These are phyloP conservation scores for Sordariomycetes sp. DNA, from an alignment of 2,329 filamentous ascomycete genomes.

Conservation along the genomic window DNA sequence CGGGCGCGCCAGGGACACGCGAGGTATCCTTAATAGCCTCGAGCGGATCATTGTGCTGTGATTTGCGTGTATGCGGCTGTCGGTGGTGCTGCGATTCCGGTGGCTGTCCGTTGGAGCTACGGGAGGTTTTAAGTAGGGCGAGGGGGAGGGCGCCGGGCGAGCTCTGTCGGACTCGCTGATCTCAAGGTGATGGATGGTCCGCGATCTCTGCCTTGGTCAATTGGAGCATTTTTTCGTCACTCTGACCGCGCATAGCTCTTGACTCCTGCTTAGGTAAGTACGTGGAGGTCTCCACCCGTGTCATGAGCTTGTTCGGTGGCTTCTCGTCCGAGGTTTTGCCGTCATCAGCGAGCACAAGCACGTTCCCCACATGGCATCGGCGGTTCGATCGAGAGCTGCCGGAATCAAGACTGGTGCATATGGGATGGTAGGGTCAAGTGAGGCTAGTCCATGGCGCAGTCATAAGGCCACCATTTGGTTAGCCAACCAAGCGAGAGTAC, in stretches of 20 bases:
- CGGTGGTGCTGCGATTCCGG: not conserved
- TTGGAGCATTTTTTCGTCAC: conserved; percentile 2
- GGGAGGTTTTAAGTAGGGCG: not conserved
- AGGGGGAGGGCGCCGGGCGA: not conserved
- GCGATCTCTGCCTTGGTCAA: not conserved
- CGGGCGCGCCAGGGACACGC: conserved; percentile 18
- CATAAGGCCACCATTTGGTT: not conserved
- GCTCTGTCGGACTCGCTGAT: not conserved
- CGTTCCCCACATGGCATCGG: not conserved
- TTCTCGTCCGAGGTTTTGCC: not conserved
- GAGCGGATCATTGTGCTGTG: conserved; percentile 34
- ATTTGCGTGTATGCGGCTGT: not conserved
- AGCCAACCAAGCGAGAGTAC: too few species aligned
- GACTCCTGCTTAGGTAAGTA: not conserved
- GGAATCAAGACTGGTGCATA: not conserved
- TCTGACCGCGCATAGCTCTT: not conserved
- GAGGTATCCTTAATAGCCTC: conserved; percentile 35
- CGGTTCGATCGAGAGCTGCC: not conserved
- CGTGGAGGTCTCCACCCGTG: not conserved
- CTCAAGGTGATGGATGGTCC: not conserved
- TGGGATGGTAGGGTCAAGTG: not conserved
- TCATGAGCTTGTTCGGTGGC: not conserved
- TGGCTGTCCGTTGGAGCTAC: not conserved
- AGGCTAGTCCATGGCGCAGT: not conserved
- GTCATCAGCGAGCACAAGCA: not conserved